Evolutionary conservation across 306 rosid species (phyloP), one percentile per base, ranked within the genome.

Genomic region (Cucurbita moschata): DNA sequence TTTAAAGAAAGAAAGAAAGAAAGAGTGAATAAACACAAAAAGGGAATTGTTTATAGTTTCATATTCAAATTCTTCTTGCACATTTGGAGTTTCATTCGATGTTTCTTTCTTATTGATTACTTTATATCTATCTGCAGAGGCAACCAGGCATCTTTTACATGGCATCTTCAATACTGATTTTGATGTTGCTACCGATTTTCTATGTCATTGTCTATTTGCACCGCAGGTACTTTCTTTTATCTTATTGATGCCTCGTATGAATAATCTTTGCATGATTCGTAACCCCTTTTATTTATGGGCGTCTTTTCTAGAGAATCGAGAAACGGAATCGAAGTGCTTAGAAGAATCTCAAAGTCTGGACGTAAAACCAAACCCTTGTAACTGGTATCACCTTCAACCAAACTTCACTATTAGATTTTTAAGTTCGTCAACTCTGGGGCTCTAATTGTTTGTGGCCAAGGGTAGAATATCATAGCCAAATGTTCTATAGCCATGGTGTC

Each of bases 101-200:
- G 35, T 43, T 42, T 46, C 55, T 43, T 42, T 46, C 55, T 19
- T 44, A 49, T 23, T 26, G n/a, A 69, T 0, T 14, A 13, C 14
- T 19, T 61, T 75, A 39, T 78, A 43, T 42, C 71, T 78, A 43
- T 42, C 71, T 77, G 78, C 91, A 91, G 99, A 85, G 85, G 76
- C 85, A 84, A 84, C 67, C 76, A 15, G 81, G 90, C 76, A 85
- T 89, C 51, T 81, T 94, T 57, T 87, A 91, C 82, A 75, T 89
- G 81, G 96, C 97, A 77, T 76, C 81, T 57, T 89, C 88, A 70
- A 86, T 85, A 75, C 79, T 94, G 84, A 86, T 90, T 76, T 73
- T 94, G 87, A 90, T 94, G 89, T 82, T 94, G 84, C 95, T 94
- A 60, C 99, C 99, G 12, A 78, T 94, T 73, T 94, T 94, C 79